Base-by-base conservation (phyloP, 108 stramenopile genomes). In the Nannochloropsis gaditana region DNA sequence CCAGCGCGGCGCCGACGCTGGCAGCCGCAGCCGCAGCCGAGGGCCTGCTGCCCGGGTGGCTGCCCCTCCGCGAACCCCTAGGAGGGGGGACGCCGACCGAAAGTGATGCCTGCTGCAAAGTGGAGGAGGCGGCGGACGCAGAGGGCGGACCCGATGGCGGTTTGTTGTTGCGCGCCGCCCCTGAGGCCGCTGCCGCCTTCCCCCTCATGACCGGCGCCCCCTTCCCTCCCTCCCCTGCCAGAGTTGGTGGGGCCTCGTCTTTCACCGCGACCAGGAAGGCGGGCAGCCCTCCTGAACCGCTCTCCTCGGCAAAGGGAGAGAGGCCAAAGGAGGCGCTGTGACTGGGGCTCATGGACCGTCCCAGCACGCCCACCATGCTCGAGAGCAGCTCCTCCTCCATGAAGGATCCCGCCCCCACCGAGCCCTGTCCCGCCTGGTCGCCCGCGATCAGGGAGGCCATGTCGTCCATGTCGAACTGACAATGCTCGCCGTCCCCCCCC, bases 401-500 rank as follows among this genome's bases (percentile, higher is more conserved):
- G 11, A 50, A 50, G 15, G 11, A 11, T 15, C 47, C 47, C 15
- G 47, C 47, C 10, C 47, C 47, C 47, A 50, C 47, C 31, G 31
- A 31, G 31, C 31, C 31, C 31, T 31, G 31, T 31, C 31, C 82
- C 82, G 47, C 45, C 41, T 79, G 83, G 83, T 86, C 86, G 9
- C 86, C 86, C 19, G 80, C 59, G 21, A 83, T 59, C 41, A 59
- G 73, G 21, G 79, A 81, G 59, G 73, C 45, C 73, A 80, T 82
- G 43, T 50, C 82, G 6, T 73, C 80, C 82, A 50, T 83, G 3
- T 80, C 86, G 43, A 82, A 59, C 86, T 84, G 85, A 11, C 41
- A 83, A 85, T 42, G 43, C 15, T 86, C 86, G 6, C 11, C 42
- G 83, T 87, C 87, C 42, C 45, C 85, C 41, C 83, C 19, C 5